These are phyloP conservation scores for Puccinia hordei DNA, from an alignment of 1,284 basidiomycete genomes.

Conservation along the genomic window DNA sequence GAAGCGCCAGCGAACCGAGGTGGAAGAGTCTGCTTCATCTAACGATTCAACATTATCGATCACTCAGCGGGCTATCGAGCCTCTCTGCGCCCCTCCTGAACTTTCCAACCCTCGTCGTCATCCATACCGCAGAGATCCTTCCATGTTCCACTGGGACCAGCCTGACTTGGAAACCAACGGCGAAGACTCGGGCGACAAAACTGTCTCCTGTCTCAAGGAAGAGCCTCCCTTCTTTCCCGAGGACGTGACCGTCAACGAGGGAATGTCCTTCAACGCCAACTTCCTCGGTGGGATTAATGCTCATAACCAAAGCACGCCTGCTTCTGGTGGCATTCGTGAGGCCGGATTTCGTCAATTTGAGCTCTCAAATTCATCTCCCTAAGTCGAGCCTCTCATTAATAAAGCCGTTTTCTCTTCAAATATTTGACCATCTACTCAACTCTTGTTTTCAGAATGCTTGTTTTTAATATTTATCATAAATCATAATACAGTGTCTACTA, in stretches of 20 bases:
- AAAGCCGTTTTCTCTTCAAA: neutral
- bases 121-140: conserved; percentile 23
- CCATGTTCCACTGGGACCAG: conserved; percentile 38
- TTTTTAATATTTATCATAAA: conserved; percentile 5
- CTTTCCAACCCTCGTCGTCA: neutral
- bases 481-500: neutral
- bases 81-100: neutral
- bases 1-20: conserved; percentile 25
- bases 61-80: neutral
- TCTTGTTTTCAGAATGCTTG: conserved; percentile 15
- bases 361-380: conserved; percentile 8
- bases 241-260: conserved; percentile 36
- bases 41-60: neutral
- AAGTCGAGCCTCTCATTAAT: neutral
- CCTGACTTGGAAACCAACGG: conserved; percentile 7
- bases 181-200: conserved; percentile 36
- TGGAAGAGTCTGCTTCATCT: neutral
- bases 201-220: conserved; percentile 42
- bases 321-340: conserved; percentile 8
- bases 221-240: conserved; percentile 24
- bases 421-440: neutral
- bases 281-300: conserved; percentile 16
- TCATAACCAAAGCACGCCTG: conserved; percentile 37
- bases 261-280: conserved; percentile 14
- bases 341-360: neutral